Evolutionary conservation across 768 basidiomycete species (phyloP).

Genomic region (Suillus decipiens): DNA sequence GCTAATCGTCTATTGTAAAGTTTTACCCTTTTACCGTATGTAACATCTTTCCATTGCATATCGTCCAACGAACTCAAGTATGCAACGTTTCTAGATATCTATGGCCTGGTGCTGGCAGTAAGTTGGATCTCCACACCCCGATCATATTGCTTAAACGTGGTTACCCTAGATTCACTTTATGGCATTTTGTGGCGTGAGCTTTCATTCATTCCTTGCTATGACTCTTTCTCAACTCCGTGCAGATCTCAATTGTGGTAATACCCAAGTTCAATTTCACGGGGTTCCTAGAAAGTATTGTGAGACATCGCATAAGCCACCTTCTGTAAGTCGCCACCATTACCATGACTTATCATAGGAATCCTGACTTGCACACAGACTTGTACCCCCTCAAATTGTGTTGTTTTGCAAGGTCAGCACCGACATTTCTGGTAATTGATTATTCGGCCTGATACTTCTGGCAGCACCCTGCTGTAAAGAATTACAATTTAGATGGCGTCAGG

Average conservation of each 20-base stretch:
- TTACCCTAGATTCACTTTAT: slow-evolving; percentile 49
- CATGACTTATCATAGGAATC: neutral
- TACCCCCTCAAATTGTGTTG: slow-evolving; percentile 66
- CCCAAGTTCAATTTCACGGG: slow-evolving; percentile 62
- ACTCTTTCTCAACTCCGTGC: slow-evolving; percentile 14
- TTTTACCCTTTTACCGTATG: slow-evolving; percentile 63
- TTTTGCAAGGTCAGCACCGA: slow-evolving; percentile 59
- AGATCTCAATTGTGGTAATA: slow-evolving; percentile 60
- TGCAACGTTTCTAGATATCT: slow-evolving; percentile 47
- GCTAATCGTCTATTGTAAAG: slow-evolving; percentile 29
- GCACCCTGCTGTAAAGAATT: slow-evolving; percentile 53
- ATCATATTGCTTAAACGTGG: slow-evolving; percentile 16
- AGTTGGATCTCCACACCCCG: slow-evolving; percentile 20
- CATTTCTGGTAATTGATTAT: slow-evolving; percentile 6
- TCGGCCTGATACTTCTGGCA: slow-evolving; percentile 22
- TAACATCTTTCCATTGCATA: slow-evolving; percentile 22
- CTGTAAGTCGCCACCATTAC: slow-evolving; percentile 39
- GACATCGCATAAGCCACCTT: slow-evolving; percentile 57
- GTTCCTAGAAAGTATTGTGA: slow-evolving; percentile 63
- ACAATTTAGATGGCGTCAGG: slow-evolving; percentile 54
- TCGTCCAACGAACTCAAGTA: slow-evolving; percentile 15
- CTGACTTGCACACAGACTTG: slow-evolving; percentile 41
- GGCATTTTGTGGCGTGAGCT: slow-evolving; percentile 52
- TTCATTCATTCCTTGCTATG: neutral
- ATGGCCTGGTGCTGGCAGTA: slow-evolving; percentile 59